Evolutionary conservation across 78 protist species (phyloP).

Genomic region (Dictyostelium capitatum): DNA sequence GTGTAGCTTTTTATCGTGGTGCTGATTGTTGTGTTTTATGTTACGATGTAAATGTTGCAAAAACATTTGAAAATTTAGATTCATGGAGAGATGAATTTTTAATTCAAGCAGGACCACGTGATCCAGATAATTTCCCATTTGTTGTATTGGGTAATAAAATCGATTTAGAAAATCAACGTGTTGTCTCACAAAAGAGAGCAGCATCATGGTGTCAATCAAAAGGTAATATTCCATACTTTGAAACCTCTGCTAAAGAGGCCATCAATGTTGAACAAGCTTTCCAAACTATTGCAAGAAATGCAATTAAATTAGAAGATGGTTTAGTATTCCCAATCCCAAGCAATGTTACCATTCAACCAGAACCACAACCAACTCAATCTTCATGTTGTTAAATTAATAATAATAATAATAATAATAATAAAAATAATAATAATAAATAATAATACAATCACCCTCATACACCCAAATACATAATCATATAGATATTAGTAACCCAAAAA

Average conservation of each 20-base stretch:
- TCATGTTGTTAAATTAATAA: conserved; percentile 35
- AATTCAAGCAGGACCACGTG: conserved; percentile 97
- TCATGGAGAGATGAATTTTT: conserved; percentile 99
- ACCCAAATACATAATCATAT: too few relatives aligned
- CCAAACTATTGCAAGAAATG: conserved; percentile 93
- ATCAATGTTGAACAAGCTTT: conserved; percentile 99
- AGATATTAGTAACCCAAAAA: background rate
- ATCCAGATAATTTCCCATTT: conserved; percentile 98
- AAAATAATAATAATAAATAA: background rate
- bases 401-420: background rate
- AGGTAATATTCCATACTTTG: conserved; percentile 97
- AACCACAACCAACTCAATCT: conserved; percentile 58
- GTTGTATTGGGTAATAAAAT: conserved; percentile 99
- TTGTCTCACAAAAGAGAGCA: conserved; percentile 94
- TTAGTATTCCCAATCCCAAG: conserved; percentile 82
- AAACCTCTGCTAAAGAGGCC: conserved; percentile 99
- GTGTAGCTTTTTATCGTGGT: conserved; percentile 99
- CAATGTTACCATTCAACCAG: conserved; percentile 67
- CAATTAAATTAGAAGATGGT: conserved; percentile 92
- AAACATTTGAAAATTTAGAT: conserved; percentile 97
- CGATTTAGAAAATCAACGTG: conserved; percentile 95
- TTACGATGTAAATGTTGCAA: conserved; percentile 97
- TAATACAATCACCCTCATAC: too few relatives aligned
- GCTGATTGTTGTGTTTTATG: conserved; percentile 98
- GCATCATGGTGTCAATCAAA: conserved; percentile 97